Evolutionary conservation across 495 filamentous ascomycete genomes (phyloP).

Genomic region (Penicillium manginii): DNA sequence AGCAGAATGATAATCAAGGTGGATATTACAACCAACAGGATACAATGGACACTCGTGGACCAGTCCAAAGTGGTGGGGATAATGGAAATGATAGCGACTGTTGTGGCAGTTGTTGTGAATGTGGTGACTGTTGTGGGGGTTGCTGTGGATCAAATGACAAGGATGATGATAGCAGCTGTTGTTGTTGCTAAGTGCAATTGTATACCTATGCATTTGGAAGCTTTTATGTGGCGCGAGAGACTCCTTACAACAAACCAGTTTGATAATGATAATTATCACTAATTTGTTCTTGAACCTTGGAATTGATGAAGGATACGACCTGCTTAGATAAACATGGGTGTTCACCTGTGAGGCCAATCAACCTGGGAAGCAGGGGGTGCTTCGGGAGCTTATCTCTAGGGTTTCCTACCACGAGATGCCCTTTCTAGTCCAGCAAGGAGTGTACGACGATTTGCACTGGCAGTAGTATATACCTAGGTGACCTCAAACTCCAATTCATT

Average conservation of each 20-base stretch:
- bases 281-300: too few species aligned
- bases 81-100: constrained; percentile 1
- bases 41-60: background rate
- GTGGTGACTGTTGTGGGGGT: background rate
- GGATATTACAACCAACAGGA: background rate
- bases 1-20: background rate
- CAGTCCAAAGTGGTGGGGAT: background rate
- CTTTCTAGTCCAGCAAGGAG: background rate
- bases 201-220: too few species aligned
- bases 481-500: background rate
- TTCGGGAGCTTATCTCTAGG: too few species aligned
- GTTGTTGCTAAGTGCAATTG: background rate
- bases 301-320: too few species aligned
- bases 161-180: constrained; percentile 1
- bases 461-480: background rate
- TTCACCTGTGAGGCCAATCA: too few species aligned
- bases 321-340: too few species aligned
- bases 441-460: background rate
- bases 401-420: background rate
- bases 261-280: too few species aligned
- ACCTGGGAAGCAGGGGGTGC: too few species aligned
- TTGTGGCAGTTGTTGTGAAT: background rate
- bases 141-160: background rate
- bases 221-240: background rate
- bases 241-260: too few species aligned